These are phyloP conservation scores for Sporothrix inflata DNA, from an alignment of 2,329 filamentous ascomycete species.

Conservation along the genomic window DNA sequence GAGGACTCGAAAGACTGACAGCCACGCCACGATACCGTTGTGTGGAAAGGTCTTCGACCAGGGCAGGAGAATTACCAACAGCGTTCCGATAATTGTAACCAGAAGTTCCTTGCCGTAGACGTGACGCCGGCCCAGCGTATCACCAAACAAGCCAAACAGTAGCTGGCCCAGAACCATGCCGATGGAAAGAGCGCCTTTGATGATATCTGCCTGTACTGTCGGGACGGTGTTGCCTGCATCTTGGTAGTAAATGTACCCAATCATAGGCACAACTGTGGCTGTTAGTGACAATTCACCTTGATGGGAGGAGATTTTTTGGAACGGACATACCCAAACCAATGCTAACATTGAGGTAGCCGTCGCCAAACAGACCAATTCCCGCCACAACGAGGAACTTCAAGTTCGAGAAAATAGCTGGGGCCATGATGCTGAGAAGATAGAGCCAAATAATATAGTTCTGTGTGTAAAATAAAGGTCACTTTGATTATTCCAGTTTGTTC, in stretches of 20 bases:
- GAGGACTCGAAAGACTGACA: conserved; percentile 28
- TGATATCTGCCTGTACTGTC: conserved; percentile 59
- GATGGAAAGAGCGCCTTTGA: conserved; percentile 66
- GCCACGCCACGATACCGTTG: conserved; percentile 20
- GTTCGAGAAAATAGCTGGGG: not conserved
- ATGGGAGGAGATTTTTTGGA: not conserved
- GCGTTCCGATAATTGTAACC: conserved; percentile 27
- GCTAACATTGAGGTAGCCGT: not conserved
- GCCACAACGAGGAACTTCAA: not conserved
- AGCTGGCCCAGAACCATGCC: conserved; percentile 68
- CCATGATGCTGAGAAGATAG: not conserved
- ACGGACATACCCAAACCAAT: not conserved
- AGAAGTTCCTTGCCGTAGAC: conserved; percentile 67
- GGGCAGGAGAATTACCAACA: conserved; percentile 25
- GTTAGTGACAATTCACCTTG: not conserved
- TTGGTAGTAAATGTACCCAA: conserved; percentile 23
- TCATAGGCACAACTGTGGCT: conserved; percentile 15
- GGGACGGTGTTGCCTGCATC: conserved; percentile 48
- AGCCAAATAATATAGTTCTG: not conserved
- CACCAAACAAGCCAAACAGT: conserved; percentile 65
- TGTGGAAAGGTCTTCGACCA: conserved; percentile 1
- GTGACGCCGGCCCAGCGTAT: conserved; percentile 64
- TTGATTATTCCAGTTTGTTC: not conserved
- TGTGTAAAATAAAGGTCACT: not conserved
- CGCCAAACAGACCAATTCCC: not conserved